Evolutionary conservation across 768 basidiomycete species (phyloP).

Genomic region (Cyclocybe aegerita): DNA sequence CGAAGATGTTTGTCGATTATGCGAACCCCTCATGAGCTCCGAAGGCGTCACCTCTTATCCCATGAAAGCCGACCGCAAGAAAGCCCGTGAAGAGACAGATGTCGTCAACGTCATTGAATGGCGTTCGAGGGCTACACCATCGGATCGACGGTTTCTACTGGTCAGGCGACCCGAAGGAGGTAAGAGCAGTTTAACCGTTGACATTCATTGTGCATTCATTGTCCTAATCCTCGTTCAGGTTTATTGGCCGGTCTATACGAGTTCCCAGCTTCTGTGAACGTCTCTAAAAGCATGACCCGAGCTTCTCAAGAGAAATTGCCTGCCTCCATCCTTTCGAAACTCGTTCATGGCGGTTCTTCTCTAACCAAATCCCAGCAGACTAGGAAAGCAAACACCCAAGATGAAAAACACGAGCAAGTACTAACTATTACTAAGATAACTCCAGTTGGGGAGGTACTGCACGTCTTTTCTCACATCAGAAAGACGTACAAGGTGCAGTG

Average conservation of each 20-base stretch:
- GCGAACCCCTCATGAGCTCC: constrained; percentile 50
- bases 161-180: constrained; percentile 83
- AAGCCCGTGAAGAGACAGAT: constrained; percentile 81
- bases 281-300: constrained; percentile 42
- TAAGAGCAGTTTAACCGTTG: constrained; percentile 28
- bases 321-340: constrained; percentile 40
- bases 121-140: constrained; percentile 33
- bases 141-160: constrained; percentile 67
- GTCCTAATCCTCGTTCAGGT: constrained; percentile 44
- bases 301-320: constrained; percentile 35
- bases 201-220: background rate
- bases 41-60: constrained; percentile 73
- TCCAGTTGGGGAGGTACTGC: constrained; percentile 64
- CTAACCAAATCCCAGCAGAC: constrained; percentile 1
- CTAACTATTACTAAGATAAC: constrained; percentile 42
- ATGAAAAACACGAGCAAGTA: constrained; percentile 11
- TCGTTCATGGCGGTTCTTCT: constrained; percentile 23
- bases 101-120: constrained; percentile 88
- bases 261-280: constrained; percentile 69
- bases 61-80: constrained; percentile 83
- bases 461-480: constrained; percentile 88
- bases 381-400: constrained; percentile 8
- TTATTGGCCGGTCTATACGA: constrained; percentile 89
- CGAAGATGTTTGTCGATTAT: constrained; percentile 74
- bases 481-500: constrained; percentile 82